These are phyloP conservation scores for Neocallimastix lanati DNA, from an alignment of 192 early-diverging fungal species.

Conservation along the genomic window DNA sequence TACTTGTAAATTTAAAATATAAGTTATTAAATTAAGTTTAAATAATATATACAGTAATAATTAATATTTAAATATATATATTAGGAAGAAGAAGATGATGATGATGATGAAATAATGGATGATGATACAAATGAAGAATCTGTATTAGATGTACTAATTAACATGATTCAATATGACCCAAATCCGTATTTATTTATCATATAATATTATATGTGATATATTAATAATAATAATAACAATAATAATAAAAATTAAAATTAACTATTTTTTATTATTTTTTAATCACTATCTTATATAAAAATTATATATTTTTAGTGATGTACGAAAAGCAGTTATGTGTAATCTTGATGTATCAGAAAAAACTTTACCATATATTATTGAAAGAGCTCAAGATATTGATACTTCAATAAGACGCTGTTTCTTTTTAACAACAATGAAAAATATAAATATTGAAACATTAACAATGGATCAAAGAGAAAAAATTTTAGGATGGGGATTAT, in stretches of 20 bases:
- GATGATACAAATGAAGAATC: slow-evolving; percentile 20
- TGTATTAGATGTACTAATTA: slow-evolving; percentile 41
- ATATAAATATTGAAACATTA: slow-evolving; percentile 39
- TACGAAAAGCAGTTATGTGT: slow-evolving; percentile 59
- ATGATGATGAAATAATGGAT: slow-evolving; percentile 6
- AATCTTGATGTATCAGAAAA: slow-evolving; percentile 43
- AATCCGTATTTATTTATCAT: slow-evolving; percentile 57
- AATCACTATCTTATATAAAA: too few relatives aligned
- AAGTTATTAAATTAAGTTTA: not conserved
- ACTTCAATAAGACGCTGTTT: slow-evolving; percentile 50
- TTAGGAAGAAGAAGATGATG: slow-evolving; percentile 22
- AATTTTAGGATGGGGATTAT: slow-evolving; percentile 53
- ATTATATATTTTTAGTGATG: too few relatives aligned
- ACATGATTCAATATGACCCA: slow-evolving; percentile 51
- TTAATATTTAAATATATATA: too few relatives aligned
- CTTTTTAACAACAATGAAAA: slow-evolving; percentile 47
- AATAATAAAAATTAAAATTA: not conserved
- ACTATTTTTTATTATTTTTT: too few relatives aligned
- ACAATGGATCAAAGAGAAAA: slow-evolving; percentile 48
- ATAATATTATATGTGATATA: too few relatives aligned
- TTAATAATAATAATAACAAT: too few relatives aligned
- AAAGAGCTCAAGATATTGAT: slow-evolving; percentile 62
- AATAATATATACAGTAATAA: too few relatives aligned
- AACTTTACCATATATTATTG: slow-evolving; percentile 50
- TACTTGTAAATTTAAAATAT: slow-evolving; percentile 26